Base-by-base conservation (phyloP, 2,329 filamentous ascomycete species). In the Chaetomiaceae sp. region DNA sequence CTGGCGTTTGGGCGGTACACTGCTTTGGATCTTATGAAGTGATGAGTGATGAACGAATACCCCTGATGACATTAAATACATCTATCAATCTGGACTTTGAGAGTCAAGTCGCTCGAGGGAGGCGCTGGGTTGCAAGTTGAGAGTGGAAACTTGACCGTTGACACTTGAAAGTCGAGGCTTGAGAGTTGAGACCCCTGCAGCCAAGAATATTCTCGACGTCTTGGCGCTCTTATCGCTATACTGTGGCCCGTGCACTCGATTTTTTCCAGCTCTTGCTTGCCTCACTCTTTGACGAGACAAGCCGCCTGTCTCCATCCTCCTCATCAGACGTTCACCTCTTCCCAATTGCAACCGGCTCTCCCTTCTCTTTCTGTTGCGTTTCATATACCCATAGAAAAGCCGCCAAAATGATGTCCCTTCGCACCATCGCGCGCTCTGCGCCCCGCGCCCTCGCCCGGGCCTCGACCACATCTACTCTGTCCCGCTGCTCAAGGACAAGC, bases 401-500 rank as follows among this genome's bases (percentile, higher is more conserved):
- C 53, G 15, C 34, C 70, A 80, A 65, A 61, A 91, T 91, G 88
- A 75, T 90, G 67, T 85, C 86, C 61, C 74, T 89, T 61, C 80
- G 87, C 69, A 74, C 78, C 56, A 68, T 87, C 60, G 77, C 81
- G 66, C 85, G 87, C 68, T 80, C 83, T 46, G 81, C 84, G 67
- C 85, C 87, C 63, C 82, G 85, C 68, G 76, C 78, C 54, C 64
- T 86, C 50, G 74, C 80, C 62, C 81, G 85, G 63, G 66, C 86
- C 59, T 74, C 80, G 58, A 70, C 74, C 53, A 70, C 77, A 49
- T 71, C 80, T 45, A 64, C 79, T 57, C 72, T 78, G 63, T 45
- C 54, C 76, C 77, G 68, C 72, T 75, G 54, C 70, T 78, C 53
- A 56, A 69, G 72, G 43, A 65, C 78, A 64, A 76, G 77, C 65